phyloP scores from a whole-genome alignment of 257 asterid species.

The Nyctanthes arbortristis region DNA sequence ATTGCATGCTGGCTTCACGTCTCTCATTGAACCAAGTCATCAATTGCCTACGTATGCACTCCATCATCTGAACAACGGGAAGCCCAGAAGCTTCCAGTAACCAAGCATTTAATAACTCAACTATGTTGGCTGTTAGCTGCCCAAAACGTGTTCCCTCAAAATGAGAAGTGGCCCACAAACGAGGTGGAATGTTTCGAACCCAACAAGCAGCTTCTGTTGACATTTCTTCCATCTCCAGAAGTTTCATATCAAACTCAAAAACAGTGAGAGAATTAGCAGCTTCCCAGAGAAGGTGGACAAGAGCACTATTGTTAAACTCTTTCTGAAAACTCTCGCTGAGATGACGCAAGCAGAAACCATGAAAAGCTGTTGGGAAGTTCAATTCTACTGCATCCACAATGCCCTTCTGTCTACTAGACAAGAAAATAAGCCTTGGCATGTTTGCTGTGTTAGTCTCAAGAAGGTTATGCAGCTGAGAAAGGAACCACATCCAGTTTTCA shows the following conservation, averaged over 20 bases:
- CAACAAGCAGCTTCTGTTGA: slow-evolving; percentile 65
- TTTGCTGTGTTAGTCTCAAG: slow-evolving; percentile 64
- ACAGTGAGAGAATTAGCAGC: slow-evolving; percentile 60
- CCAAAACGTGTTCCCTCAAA: slow-evolving; percentile 66
- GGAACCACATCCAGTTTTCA: slow-evolving; percentile 77
- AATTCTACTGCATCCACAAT: slow-evolving; percentile 57
- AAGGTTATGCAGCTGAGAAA: slow-evolving; percentile 58
- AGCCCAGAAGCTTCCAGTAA: slow-evolving; percentile 67
- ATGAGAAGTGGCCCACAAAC: slow-evolving; percentile 58
- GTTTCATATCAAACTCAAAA: slow-evolving; percentile 42
- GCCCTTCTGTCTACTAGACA: slow-evolving; percentile 61
- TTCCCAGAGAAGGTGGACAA: slow-evolving; percentile 63
- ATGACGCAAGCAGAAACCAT: slow-evolving; percentile 70
- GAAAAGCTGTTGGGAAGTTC: slow-evolving; percentile 76
- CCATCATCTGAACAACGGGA: slow-evolving; percentile 77
- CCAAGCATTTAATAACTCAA: slow-evolving; percentile 54
- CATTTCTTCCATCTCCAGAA: slow-evolving; percentile 47
- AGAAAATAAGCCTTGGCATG: slow-evolving; percentile 71
- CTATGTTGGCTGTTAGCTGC: slow-evolving; percentile 49
- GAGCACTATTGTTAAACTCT: slow-evolving; percentile 57
- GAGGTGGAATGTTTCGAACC: slow-evolving; percentile 51
- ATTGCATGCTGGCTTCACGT: slow-evolving; percentile 63
- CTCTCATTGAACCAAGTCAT: slow-evolving; percentile 81
- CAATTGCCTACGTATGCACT: slow-evolving; percentile 61
- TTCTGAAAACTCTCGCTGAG: slow-evolving; percentile 61